Evolutionary conservation across 768 basidiomycete species (phyloP).

Genomic region (Paxillus involutus): DNA sequence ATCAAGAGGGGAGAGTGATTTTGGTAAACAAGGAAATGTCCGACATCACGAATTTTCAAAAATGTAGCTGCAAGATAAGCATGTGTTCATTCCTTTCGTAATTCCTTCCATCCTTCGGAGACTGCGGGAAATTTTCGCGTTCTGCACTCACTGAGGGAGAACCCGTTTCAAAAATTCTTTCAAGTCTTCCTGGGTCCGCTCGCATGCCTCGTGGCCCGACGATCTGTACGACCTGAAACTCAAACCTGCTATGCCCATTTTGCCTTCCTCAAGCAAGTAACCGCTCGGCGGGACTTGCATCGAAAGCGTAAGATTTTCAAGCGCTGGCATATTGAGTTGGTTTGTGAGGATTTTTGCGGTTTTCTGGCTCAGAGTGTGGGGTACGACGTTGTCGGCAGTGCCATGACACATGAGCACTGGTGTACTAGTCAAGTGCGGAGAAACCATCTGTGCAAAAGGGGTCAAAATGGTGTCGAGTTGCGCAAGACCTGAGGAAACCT

Average conservation of each 20-base stretch:
- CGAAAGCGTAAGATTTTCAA: conserved; percentile 35
- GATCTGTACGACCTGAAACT: conserved; percentile 67
- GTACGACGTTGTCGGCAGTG: conserved; percentile 70
- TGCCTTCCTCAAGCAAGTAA: conserved; percentile 18
- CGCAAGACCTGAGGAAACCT: conserved; percentile 41
- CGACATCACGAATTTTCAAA: background rate
- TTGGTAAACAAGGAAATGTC: background rate
- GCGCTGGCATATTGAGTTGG: conserved; percentile 47
- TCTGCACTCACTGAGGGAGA: conserved; percentile 35
- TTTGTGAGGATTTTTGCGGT: conserved; percentile 59
- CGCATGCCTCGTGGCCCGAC: conserved; percentile 64
- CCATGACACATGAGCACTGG: conserved; percentile 92
- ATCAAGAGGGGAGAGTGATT: too few species aligned
- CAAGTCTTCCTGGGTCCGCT: conserved; percentile 69
- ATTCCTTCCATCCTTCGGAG: background rate
- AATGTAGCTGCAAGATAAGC: background rate
- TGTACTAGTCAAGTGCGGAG: conserved; percentile 54
- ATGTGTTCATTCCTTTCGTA: background rate
- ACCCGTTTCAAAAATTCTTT: conserved; percentile 66
- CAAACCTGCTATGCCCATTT: conserved; percentile 45
- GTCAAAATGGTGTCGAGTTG: conserved; percentile 1
- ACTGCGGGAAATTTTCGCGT: background rate
- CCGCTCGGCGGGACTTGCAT: conserved; percentile 24
- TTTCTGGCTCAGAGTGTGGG: conserved; percentile 47
- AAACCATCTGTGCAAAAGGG: conserved; percentile 50